Percentiles rank a stretch among this genome's conserved stretches.
Conservation (phyloP, 2,329 filamentous ascomycete species). For the Cladophialophora yegresii region DNA sequence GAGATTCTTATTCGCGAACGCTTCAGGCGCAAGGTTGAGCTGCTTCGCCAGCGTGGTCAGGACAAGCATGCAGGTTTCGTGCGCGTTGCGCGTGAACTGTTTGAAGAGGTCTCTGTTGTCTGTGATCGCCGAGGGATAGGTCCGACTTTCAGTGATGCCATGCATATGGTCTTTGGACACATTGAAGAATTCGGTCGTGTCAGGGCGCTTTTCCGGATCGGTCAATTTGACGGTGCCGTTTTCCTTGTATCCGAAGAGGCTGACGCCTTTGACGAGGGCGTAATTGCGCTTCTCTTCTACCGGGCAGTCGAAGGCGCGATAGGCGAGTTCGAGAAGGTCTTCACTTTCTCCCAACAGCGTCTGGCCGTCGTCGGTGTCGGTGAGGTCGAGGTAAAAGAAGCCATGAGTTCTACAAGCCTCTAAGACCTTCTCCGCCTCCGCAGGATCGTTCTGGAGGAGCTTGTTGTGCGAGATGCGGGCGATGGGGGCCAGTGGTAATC, state of each 20-base stretch:
- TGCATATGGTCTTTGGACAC: conserved; percentile 18
- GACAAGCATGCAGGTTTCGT: conserved; percentile 32
- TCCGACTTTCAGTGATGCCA: conserved; percentile 7
- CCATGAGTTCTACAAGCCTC: conserved; percentile 50
- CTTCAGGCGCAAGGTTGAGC: conserved; percentile 28
- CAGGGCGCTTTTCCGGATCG: conserved; percentile 30
- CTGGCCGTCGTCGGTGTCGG: conserved; percentile 41
- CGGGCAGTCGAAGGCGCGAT: conserved; percentile 52
- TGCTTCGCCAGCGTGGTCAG: conserved; percentile 31
- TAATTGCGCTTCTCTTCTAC: conserved; percentile 37
- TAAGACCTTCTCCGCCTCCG: conserved; percentile 43
- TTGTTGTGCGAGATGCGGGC: conserved; percentile 45
- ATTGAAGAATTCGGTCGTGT: conserved; percentile 34
- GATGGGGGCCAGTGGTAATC: conserved; percentile 47
- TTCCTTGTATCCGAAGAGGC: conserved; percentile 39
- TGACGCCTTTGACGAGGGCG: conserved; percentile 15
- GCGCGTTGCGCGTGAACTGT: conserved; percentile 27
- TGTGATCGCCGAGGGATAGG: conserved; percentile 5
- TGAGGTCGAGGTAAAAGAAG: conserved; percentile 60
- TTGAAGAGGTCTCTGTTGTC: conserved; percentile 15
- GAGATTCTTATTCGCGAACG: conserved; percentile 31
- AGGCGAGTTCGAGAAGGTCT: conserved; percentile 49
- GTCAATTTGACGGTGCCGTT: conserved; percentile 24
- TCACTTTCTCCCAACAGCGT: conserved; percentile 46
- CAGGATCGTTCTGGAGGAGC: conserved; percentile 41